These are phyloP conservation scores for Chenopodium album DNA, from an alignment of 148 eudicot genomes.

Conservation along the genomic window DNA sequence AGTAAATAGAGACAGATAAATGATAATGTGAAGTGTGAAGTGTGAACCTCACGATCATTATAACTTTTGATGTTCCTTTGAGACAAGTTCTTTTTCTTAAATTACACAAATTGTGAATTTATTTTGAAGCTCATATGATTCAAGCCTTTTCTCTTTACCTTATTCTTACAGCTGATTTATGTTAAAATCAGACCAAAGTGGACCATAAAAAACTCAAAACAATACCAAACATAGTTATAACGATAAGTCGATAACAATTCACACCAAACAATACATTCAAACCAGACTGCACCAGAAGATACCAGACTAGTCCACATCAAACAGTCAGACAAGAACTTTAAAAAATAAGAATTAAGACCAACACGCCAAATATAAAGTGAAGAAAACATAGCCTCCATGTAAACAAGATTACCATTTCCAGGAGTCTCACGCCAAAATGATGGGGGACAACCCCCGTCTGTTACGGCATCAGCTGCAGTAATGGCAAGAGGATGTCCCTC, in stretches of 20 bases:
- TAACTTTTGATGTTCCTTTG: neutral
- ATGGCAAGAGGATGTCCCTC: constrained; percentile 88
- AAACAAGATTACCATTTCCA: constrained; percentile 55
- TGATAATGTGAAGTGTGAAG: neutral
- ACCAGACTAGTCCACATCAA: too few relatives aligned
- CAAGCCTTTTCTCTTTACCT: neutral
- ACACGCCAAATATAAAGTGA: too few relatives aligned
- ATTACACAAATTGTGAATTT: neutral
- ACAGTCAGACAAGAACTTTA: too few relatives aligned
- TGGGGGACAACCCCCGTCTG: constrained; percentile 61
- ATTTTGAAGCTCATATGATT: neutral
- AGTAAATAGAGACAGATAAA: neutral
- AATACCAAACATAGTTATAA: too few relatives aligned
- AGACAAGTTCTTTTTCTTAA: neutral
- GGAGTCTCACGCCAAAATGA: constrained; percentile 81
- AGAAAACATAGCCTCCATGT: too few relatives aligned
- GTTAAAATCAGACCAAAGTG: too few relatives aligned
- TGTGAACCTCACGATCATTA: neutral
- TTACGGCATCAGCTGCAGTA: constrained; percentile 63
- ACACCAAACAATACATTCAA: too few relatives aligned
- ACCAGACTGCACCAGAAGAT: too few relatives aligned
- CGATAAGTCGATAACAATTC: too few relatives aligned
- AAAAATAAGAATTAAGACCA: too few relatives aligned
- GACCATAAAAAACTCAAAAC: too few relatives aligned
- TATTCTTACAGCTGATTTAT: too few relatives aligned